Evolutionary conservation across 306 rosid species (phyloP), one percentile per base, ranked within the genome.

Genomic region (Phaseolus lunatus): DNA sequence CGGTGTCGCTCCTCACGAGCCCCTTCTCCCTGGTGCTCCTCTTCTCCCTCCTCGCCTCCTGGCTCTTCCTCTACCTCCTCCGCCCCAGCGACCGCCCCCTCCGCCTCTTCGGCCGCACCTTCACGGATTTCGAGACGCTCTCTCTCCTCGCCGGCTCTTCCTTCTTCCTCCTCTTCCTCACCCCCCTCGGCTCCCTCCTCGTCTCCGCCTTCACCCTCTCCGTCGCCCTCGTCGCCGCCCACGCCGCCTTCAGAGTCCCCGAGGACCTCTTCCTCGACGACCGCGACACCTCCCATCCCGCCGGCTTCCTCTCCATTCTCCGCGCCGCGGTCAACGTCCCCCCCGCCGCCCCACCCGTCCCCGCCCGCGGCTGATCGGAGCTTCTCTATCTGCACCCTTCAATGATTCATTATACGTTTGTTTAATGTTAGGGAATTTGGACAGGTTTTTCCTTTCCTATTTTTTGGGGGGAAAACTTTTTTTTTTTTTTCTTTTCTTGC

Each of bases 101-200:
- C 52, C 19, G 0, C 19, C 71, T 66, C 71, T 13, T 66, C 19
- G 71, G 71, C 1, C 52, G 52, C 11, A 41, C 71, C 33, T 66
- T 66, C 71, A 39, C 71, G 19, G 71, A 66, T 31, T 66, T 66
- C 71, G 71, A 66, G 27, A 20, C 71, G 12, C 71, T 66, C 12
- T 39, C 52, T 2, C 71, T 66, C 33, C 71, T 66, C 33, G 18
- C 11, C 12, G 71, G 6, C 33, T 1, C 2, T 18, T 19, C 71
- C 18, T 39, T 19, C 33, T 5, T 39, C 5, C 52, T 66, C 16
- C 31, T 66, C 11, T 66, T 66, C 52, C 52, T 66, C 33, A 20
- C 71, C 18, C 6, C 50, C 0, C 71, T 66, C 0, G 71, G 71
- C 18, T 66, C 71, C 9, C 71, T 66, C 71, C 71, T 66, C 52